phyloP scores from a whole-genome alignment of 805 yeast genomes.

The Dipodascus geniculatus region DNA sequence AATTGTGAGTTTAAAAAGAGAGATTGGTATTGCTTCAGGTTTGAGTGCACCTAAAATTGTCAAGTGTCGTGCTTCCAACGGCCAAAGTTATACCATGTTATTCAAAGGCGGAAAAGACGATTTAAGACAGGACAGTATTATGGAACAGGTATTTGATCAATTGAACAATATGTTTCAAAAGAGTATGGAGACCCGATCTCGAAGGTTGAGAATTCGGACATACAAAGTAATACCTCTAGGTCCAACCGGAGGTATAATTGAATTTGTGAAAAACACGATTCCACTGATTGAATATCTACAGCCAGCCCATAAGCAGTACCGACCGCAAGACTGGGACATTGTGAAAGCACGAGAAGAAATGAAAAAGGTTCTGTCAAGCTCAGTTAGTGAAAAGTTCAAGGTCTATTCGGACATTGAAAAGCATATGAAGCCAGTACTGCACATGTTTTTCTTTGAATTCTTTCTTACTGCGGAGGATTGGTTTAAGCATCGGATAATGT shows the following conservation, averaged over 20 bases:
- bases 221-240: conserved; percentile 88
- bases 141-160: conserved; percentile 92
- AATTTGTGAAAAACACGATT: conserved; percentile 69
- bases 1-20: conserved; percentile 30
- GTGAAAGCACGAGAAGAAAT: conserved; percentile 53
- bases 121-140: conserved; percentile 87
- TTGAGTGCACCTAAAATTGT: conserved; percentile 79
- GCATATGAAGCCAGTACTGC: conserved; percentile 53
- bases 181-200: conserved; percentile 43
- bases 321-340: conserved; percentile 34
- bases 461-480: conserved; percentile 61
- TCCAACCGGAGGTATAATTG: conserved; percentile 77
- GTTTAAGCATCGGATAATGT: conserved; percentile 53
- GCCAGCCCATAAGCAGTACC: conserved; percentile 42
- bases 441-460: conserved; percentile 56
- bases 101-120: conserved; percentile 87
- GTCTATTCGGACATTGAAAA: conserved; percentile 36
- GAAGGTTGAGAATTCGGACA: conserved; percentile 60
- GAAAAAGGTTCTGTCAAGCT: conserved; percentile 31
- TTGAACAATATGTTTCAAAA: conserved; percentile 55
- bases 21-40: conserved; percentile 67
- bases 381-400: conserved; percentile 31
- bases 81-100: conserved; percentile 44
- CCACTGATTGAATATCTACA: conserved; percentile 59
- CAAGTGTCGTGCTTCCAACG: conserved; percentile 43